Conservation (phyloP, 345 rosid species). For the Citrus sinensis region DVS_A1.0 CM039169.1:25484001-25484500, state of each 20-base stretch:
- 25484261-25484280: background rate
- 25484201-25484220: background rate
- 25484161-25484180: background rate
- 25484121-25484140: background rate
- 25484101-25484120: too few relatives aligned
- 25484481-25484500: background rate
- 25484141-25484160: background rate
- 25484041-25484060: too few relatives aligned
- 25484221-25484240: background rate
- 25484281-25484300: background rate
- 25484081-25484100: too few relatives aligned
- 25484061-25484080: fast-evolving
- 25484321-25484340: background rate
- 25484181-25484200: background rate
- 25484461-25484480: background rate
- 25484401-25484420: background rate
- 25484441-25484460: too few relatives aligned
- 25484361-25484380: background rate
- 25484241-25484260: background rate
- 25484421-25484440: background rate
- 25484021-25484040: too few relatives aligned
- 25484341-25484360: background rate
- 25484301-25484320: background rate
- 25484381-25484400: background rate
- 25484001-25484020: fast-evolving